Evolutionary conservation across 768 basidiomycete genomes (phyloP).

Genomic region (Naematelia encephala): DNA sequence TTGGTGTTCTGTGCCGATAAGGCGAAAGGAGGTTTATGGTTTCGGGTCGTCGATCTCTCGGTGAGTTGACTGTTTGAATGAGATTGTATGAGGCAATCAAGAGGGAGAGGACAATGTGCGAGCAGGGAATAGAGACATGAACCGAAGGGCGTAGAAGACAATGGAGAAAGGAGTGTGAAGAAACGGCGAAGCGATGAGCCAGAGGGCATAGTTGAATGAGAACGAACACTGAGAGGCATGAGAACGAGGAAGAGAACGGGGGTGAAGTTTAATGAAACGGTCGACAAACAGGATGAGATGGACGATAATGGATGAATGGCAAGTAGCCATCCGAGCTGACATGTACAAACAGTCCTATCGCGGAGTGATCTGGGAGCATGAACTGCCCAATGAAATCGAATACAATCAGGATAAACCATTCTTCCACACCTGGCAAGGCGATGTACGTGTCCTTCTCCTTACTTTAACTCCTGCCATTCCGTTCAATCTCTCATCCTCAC

Average conservation of each 20-base stretch:
- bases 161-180: too few relatives aligned
- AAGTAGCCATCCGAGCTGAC: too few relatives aligned
- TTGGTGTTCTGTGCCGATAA: slow-evolving; percentile 68
- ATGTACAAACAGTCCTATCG: slow-evolving; percentile 62
- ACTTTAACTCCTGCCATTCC: slow-evolving; percentile 4
- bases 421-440: slow-evolving; percentile 88
- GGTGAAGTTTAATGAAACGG: too few relatives aligned
- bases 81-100: too few relatives aligned
- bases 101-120: too few relatives aligned
- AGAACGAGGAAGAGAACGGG: too few relatives aligned
- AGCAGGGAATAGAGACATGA: too few relatives aligned
- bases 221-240: too few relatives aligned
- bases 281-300: too few relatives aligned
- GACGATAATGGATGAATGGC: too few relatives aligned
- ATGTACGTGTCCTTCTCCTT: slow-evolving; percentile 60
- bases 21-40: slow-evolving; percentile 58
- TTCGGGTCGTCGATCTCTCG: slow-evolving; percentile 75
- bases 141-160: too few relatives aligned
- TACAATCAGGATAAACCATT: slow-evolving; percentile 79
- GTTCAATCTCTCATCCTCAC: background rate
- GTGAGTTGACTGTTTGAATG: slow-evolving; percentile 43
- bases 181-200: too few relatives aligned
- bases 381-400: slow-evolving; percentile 76
- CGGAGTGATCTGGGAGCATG: slow-evolving; percentile 90
- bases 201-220: background rate